Evolutionary conservation across 148 eudicot genomes (phyloP).

Genomic region (Camellia sinensis): DNA sequence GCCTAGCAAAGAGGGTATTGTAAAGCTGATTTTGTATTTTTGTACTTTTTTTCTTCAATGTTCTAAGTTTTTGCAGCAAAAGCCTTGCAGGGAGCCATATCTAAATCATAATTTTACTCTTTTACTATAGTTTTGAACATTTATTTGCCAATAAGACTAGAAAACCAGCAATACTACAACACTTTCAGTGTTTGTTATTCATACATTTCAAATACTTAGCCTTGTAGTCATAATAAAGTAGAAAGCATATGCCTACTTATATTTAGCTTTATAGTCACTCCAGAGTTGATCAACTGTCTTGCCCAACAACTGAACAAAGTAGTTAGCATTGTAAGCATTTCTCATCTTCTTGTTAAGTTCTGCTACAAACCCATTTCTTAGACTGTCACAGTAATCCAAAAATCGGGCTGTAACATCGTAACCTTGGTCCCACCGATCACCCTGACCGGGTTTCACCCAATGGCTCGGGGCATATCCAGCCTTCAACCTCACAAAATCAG

Average conservation of each 20-base stretch:
- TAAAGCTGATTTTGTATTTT: too few relatives aligned
- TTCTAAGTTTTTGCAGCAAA: too few relatives aligned
- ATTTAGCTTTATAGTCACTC: slow-evolving; percentile 22
- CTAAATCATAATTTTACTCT: too few relatives aligned
- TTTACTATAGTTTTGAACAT: too few relatives aligned
- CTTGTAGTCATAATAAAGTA: too few relatives aligned
- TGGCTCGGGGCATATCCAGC: slow-evolving; percentile 15
- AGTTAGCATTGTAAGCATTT: slow-evolving; percentile 3
- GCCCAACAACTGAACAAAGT: slow-evolving; percentile 15
- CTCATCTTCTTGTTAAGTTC: slow-evolving; percentile 24
- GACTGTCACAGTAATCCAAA: slow-evolving; percentile 15
- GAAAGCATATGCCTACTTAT: neutral
- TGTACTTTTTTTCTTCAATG: too few relatives aligned
- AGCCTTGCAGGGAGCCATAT: too few relatives aligned
- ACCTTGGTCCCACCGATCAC: slow-evolving; percentile 19
- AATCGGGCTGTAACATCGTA: slow-evolving; percentile 23
- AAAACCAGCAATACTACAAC: neutral
- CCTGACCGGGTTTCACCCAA: slow-evolving; percentile 16
- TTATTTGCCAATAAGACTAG: too few relatives aligned
- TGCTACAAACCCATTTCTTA: slow-evolving; percentile 19
- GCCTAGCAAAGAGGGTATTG: too few relatives aligned
- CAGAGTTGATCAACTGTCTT: slow-evolving; percentile 23
- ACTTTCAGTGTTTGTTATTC: too few relatives aligned
- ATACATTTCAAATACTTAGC: too few relatives aligned
- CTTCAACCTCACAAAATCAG: slow-evolving; percentile 20